Evolutionary conservation across 257 asterid species (phyloP), one percentile per base, ranked within the genome.

Genomic region (Solanum virginianum): DNA sequence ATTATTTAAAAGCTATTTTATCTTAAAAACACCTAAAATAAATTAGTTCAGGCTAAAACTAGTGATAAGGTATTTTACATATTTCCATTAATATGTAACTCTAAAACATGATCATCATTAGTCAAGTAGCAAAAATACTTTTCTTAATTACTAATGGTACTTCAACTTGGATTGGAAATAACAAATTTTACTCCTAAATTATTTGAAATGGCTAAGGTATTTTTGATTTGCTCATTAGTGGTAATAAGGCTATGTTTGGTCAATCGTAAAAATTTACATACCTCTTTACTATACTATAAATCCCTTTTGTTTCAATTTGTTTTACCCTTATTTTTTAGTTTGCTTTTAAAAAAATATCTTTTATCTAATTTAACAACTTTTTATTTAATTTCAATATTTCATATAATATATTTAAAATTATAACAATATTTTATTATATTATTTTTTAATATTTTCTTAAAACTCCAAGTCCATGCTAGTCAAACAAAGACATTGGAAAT

Each of bases 21-120:
- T 4, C 41, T 36, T 36, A 36, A 36, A 36, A 36, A 32, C 4
- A 36, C 36, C 1, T 32, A 1, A 36, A 36, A 36, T 4, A 36
- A 36, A 36, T 0, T 5, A 4, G 6, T 5, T 5, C 6, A 0
- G 6, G 6, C 7, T 36, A 5, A 36, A 4, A 36, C 1, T 36
- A 5, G 6, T 36, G 41, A 0, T 36, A 36, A 36, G 41, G 41
- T 36, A 36, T 36, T 4, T 36, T 36, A 36, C 41, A 36, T 36
- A 36, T 36, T 56, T 0, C 62, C 62, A 17, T 24, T 10, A n/a
- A n/a, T 60, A 60, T n/a, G 32, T 60, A n/a, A n/a, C 68, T 60
- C 32, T n/a, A 60, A 60, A 60, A n/a, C 14, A 60, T 9, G 32
- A 60, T n/a, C 2, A 20, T 1, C 32, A 1, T 60, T 59, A 59